Evolutionary conservation across 441 rosid species (phyloP), one percentile per base, ranked within the genome.

Genomic region (Populus tomentosa): DNA sequence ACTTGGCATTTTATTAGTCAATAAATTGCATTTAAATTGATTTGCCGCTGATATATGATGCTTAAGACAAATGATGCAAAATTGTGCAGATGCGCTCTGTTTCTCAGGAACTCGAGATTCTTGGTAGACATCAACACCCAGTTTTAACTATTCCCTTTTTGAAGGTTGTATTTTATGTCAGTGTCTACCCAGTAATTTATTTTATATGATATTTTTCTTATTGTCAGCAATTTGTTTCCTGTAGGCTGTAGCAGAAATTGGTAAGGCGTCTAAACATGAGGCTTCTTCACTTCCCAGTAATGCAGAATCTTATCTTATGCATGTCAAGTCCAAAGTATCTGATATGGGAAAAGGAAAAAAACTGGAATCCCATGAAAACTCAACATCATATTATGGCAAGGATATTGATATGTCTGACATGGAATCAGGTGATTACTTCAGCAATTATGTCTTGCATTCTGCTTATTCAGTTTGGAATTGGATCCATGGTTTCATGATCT

Each of bases 91-190:
- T 96, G 98, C 88, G 83, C 69, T 84, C 88, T 80, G 93, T 89
- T 72, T 89, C 98, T 53, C 88, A 84, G 78, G 98, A 94, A 74
- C 94, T 96, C 26, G 98, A 96, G 87, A 94, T 96, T 78, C 94
- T 96, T 83, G 91, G 97, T 74, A 88, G 98, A 86, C 92, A 92
- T 85, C 95, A 90, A 74, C 98, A 94, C 85, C 97, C 99, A 66
- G 90, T 90, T 82, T 86, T 96, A 80, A 96, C 95, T 79, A 70
- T 87, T 81, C 90, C 98, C 77, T 94, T 96, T 86, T 72, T 96
- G 68, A 96, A 96, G 99, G 99, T 95, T 33, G 23, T 73, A 50
- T 71, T 10, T n/a, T 72, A 10, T 38, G 20, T 35, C 38, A 32
- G 6, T 69, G 32, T 73, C n/a, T n/a, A 26, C 70, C 56, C 65